phyloP scores from a whole-genome alignment of 306 rosid genomes.

The Carpinus viminea region DNA sequence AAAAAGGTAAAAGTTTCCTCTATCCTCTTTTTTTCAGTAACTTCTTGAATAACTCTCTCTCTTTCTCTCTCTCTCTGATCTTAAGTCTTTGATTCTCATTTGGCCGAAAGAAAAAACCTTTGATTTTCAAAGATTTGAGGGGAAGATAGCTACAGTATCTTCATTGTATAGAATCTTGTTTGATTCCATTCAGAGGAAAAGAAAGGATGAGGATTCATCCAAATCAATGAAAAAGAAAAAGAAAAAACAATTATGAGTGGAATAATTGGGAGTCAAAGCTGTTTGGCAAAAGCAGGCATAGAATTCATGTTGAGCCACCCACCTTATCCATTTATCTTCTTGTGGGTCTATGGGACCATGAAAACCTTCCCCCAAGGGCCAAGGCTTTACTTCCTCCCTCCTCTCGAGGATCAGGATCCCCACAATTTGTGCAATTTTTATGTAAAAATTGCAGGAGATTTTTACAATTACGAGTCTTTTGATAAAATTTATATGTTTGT shows the following conservation, averaged over 20 bases:
- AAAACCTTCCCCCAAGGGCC: neutral
- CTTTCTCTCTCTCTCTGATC: neutral
- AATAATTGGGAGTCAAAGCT: conserved; percentile 14
- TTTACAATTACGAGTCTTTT: no score
- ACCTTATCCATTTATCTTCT: conserved; percentile 30
- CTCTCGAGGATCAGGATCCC: no score
- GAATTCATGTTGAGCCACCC: conserved; percentile 22
- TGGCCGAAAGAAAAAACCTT: neutral
- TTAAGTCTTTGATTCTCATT: conserved; percentile 27
- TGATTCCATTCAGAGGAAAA: neutral
- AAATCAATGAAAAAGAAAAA: neutral
- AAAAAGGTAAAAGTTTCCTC: neutral
- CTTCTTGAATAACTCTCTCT: no score
- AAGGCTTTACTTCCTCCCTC: neutral
- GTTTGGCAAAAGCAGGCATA: conserved; percentile 2
- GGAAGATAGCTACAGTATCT: conserved; percentile 17
- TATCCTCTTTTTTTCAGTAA: no score
- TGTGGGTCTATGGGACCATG: neutral
- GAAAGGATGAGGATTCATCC: neutral
- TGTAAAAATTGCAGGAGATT: no score
- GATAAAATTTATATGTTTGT: no score
- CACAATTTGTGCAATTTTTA: no score
- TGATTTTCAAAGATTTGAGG: conserved; percentile 39
- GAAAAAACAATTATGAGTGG: neutral
- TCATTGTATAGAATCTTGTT: neutral